Percentiles rank a stretch among this genome's conserved stretches.
Conservation (phyloP, 192 early-diverging fungal species). For the Mortierella alpina region DNA sequence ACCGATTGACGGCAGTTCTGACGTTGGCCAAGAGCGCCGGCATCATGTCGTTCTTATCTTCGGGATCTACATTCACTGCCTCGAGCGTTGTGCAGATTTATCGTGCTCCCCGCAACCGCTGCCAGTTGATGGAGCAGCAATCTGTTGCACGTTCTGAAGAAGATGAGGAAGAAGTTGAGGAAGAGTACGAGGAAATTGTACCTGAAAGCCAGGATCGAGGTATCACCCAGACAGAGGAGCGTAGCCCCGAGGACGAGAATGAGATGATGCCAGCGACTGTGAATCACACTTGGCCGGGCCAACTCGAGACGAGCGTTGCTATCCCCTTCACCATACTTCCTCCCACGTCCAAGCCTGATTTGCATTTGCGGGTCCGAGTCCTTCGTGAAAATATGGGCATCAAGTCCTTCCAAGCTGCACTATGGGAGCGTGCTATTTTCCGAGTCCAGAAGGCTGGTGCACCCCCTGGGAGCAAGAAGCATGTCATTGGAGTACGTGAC, state of each 20-base stretch:
- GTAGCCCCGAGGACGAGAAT: slow-evolving; percentile 9
- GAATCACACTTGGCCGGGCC: slow-evolving; percentile 40
- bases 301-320: slow-evolving; percentile 26
- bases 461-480: slow-evolving; percentile 13
- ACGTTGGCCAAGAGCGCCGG: slow-evolving; percentile 38
- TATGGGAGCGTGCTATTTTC: slow-evolving; percentile 43
- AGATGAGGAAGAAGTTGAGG: not conserved
- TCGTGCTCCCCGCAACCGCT: slow-evolving; percentile 26
- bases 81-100: slow-evolving; percentile 32
- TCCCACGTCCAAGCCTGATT: slow-evolving; percentile 28
- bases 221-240: slow-evolving; percentile 3
- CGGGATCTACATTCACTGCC: slow-evolving; percentile 17
- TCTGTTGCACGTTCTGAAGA: not conserved
- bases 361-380: slow-evolving; percentile 41
- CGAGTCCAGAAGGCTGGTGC: slow-evolving; percentile 39
- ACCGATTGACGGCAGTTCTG: slow-evolving; percentile 44
- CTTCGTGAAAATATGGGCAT: slow-evolving; percentile 29
- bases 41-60: slow-evolving; percentile 45
- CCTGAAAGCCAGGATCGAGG: slow-evolving; percentile 2
- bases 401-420: slow-evolving; percentile 49
- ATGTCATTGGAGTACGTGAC: slow-evolving; percentile 40
- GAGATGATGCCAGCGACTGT: slow-evolving; percentile 32
- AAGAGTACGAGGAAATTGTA: not conserved
- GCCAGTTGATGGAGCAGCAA: not conserved
- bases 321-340: slow-evolving; percentile 35